Evolutionary conservation across 2,329 filamentous ascomycete genomes (phyloP).

Genomic region (Alternaria sp.): DNA sequence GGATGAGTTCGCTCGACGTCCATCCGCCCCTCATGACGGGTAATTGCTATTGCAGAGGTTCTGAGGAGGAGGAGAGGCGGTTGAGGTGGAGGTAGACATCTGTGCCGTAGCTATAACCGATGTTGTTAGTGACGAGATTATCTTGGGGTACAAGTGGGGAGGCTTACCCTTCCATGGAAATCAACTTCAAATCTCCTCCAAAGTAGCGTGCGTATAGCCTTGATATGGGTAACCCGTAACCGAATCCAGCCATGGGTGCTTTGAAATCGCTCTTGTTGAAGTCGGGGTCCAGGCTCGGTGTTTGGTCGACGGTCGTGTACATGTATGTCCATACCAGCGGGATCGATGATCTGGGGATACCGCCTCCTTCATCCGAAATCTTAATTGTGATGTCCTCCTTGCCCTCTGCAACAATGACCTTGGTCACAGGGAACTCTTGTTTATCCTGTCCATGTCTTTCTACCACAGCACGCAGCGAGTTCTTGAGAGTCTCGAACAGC

Average conservation of each 20-base stretch:
- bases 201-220: slow-evolving; percentile 96
- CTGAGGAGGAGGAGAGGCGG: slow-evolving; percentile 90
- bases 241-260: slow-evolving; percentile 97
- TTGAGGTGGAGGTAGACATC: slow-evolving; percentile 99
- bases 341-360: slow-evolving; percentile 90
- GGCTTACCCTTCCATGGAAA: slow-evolving; percentile 97
- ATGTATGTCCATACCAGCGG: slow-evolving; percentile 99
- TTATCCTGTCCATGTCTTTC: slow-evolving; percentile 95
- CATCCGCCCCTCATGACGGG: slow-evolving; percentile 83
- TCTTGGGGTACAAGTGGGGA: neutral
- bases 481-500: slow-evolving; percentile 99
- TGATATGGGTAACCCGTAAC: slow-evolving; percentile 95
- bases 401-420: slow-evolving; percentile 96
- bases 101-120: slow-evolving; percentile 78
- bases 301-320: slow-evolving; percentile 98
- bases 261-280: slow-evolving; percentile 99
- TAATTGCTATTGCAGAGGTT: slow-evolving; percentile 92
- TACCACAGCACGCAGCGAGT: slow-evolving; percentile 94
- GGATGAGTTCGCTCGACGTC: slow-evolving; percentile 46
- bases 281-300: slow-evolving; percentile 91
- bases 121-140: slow-evolving; percentile 20
- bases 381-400: slow-evolving; percentile 99
- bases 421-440: slow-evolving; percentile 94
- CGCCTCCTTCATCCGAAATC: slow-evolving; percentile 94
- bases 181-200: slow-evolving; percentile 94